Conservation (phyloP, 2,329 filamentous ascomycete species). For the Hypoxylon sp. region DNA sequence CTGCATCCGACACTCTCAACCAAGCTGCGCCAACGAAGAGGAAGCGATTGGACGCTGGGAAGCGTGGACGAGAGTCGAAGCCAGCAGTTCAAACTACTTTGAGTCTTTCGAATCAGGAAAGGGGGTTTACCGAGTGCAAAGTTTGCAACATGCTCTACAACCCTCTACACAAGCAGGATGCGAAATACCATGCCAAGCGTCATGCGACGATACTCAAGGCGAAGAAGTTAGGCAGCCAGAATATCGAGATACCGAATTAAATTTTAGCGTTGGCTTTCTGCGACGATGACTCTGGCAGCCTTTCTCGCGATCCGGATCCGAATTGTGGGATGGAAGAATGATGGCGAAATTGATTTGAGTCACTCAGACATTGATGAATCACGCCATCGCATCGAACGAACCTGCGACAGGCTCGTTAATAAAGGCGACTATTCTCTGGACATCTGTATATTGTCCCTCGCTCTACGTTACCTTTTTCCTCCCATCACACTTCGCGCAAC, state of each 20-base stretch:
- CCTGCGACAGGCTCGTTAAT: neutral
- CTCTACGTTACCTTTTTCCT: neutral
- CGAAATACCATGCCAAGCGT: constrained; percentile 50
- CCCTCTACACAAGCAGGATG: constrained; percentile 53
- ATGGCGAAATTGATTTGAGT: neutral
- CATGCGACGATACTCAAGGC: constrained; percentile 45
- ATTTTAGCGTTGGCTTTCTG: neutral
- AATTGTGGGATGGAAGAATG: neutral
- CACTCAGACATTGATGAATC: neutral
- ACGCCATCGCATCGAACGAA: neutral
- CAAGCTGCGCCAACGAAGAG: constrained; percentile 8
- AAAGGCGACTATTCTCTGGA: neutral
- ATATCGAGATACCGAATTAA: constrained; percentile 11
- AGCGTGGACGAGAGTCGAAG: constrained; percentile 29
- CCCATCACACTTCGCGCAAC: neutral
- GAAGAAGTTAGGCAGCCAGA: constrained; percentile 21
- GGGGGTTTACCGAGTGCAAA: constrained; percentile 52
- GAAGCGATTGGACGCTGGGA: constrained; percentile 15
- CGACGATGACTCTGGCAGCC: neutral
- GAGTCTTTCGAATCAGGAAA: constrained; percentile 49
- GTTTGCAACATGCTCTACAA: constrained; percentile 56
- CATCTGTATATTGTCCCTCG: neutral
- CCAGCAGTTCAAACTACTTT: constrained; percentile 52
- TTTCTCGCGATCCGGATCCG: neutral
- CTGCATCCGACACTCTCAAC: constrained; percentile 21